Conservation (phyloP, 345 rosid genomes). For the Diplotaxis tenuifolia region DNA sequence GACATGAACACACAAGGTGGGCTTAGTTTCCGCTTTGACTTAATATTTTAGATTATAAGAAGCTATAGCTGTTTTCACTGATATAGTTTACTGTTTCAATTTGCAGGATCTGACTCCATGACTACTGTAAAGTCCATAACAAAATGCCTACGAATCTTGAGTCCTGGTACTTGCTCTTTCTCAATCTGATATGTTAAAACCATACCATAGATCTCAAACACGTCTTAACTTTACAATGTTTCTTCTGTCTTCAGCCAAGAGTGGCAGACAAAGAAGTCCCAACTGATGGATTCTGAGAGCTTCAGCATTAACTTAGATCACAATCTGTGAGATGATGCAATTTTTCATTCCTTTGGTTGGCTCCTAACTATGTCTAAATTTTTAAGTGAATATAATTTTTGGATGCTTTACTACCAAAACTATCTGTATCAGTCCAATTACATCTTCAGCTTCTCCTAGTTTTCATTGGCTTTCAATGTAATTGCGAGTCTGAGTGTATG, state of each 20-base stretch:
- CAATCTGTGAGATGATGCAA: constrained; percentile 12
- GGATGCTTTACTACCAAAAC: background rate
- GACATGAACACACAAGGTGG: too few relatives aligned
- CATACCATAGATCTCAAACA: background rate
- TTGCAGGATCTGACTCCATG: constrained; percentile 51
- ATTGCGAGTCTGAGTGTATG: background rate
- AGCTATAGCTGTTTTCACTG: constrained; percentile 6
- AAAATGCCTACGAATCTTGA: constrained; percentile 60
- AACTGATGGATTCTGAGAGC: constrained; percentile 15
- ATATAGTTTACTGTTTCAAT: background rate
- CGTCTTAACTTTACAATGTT: background rate
- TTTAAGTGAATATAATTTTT: background rate
- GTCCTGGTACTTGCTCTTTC: constrained; percentile 55
- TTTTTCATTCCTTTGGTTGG: background rate
- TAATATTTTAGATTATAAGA: background rate
- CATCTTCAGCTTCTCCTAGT: background rate
- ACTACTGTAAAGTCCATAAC: constrained; percentile 60
- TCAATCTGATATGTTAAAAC: background rate
- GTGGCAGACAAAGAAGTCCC: constrained; percentile 24
- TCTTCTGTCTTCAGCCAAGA: constrained; percentile 48
- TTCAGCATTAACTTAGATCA: background rate
- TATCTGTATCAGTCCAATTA: background rate
- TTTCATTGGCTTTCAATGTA: background rate
- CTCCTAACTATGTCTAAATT: constrained; percentile 3
- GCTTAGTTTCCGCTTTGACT: constrained; percentile 1